These are phyloP conservation scores for Hypericum perforatum DNA, from an alignment of 345 rosid genomes.

Conservation along the genomic window DNA sequence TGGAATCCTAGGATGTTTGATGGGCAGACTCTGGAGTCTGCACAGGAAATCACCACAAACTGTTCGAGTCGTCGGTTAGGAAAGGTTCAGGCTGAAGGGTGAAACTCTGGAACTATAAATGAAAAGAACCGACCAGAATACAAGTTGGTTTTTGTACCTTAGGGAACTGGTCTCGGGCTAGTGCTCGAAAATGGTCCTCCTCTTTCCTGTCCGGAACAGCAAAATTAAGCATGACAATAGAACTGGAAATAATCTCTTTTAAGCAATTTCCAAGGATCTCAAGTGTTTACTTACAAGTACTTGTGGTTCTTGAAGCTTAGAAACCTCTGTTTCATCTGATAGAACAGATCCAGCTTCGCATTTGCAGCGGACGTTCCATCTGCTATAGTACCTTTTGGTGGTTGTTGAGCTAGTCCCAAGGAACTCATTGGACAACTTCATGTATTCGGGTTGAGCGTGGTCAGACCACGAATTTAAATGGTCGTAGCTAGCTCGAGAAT, in stretches of 20 bases:
- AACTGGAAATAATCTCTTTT: not conserved
- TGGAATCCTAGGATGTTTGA: conserved; percentile 26
- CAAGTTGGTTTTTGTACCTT: conserved; percentile 14
- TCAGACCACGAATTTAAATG: too few species aligned
- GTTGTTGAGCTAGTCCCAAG: conserved; percentile 13
- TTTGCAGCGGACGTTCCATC: conserved; percentile 10
- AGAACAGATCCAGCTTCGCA: conserved; percentile 17
- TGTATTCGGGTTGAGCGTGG: too few species aligned
- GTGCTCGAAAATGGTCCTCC: conserved; percentile 13
- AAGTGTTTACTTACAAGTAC: conserved; percentile 33
- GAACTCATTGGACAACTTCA: conserved; percentile 15
- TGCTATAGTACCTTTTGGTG: conserved; percentile 3
- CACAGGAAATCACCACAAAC: conserved; percentile 31
- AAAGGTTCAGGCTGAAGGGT: too few species aligned
- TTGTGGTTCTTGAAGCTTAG: conserved; percentile 44
- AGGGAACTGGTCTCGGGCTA: conserved; percentile 18
- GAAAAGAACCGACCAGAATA: not conserved
- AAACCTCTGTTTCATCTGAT: conserved; percentile 47
- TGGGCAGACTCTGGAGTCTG: conserved; percentile 26
- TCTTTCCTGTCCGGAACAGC: conserved; percentile 11
- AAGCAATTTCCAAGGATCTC: not conserved
- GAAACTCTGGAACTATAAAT: not conserved
- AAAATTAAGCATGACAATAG: not conserved
- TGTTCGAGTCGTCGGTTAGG: conserved; percentile 18
- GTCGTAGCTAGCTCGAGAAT: too few species aligned